Conservation (phyloP, 1,284 basidiomycete species). For the Irpex rosettiformis region DNA sequence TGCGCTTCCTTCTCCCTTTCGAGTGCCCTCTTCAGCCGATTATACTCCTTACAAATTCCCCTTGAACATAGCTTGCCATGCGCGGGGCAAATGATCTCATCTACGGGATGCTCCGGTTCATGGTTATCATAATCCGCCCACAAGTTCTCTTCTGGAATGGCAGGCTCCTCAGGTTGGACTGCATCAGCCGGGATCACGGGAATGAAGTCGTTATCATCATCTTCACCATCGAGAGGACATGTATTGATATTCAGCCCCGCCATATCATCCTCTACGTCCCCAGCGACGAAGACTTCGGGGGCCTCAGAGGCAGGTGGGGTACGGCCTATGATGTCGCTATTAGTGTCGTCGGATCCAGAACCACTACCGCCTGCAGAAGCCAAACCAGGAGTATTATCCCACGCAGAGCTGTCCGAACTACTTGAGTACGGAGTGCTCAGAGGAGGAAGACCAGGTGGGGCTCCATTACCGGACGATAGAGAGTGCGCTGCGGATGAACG, state of each 20-base stretch:
- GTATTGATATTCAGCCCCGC: neutral
- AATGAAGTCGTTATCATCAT: constrained; percentile 8
- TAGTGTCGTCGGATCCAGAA: constrained; percentile 4
- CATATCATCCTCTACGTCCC: neutral
- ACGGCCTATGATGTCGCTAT: neutral
- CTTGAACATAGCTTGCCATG: constrained; percentile 23
- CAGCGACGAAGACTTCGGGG: neutral
- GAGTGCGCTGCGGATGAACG: neutral
- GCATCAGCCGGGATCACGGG: neutral
- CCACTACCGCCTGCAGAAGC: neutral
- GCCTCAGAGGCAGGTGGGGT: neutral
- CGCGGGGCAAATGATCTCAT: constrained; percentile 15
- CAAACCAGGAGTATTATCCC: neutral
- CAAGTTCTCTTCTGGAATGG: constrained; percentile 4
- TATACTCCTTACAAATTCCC: constrained; percentile 24
- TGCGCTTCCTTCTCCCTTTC: constrained; percentile 14
- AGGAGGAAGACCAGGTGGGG: constrained; percentile 8
- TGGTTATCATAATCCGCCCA: constrained; percentile 11
- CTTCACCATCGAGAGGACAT: neutral
- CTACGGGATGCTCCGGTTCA: neutral
- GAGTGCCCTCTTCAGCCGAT: constrained; percentile 10
- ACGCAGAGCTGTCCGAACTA: neutral
- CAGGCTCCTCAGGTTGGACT: neutral
- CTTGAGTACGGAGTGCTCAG: neutral
- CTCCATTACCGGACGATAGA: neutral